A percentile compares a stretch with the other conserved stretches of the same genome.
Evolutionary conservation across 1,284 basidiomycete genomes (phyloP).

Genomic region (Athelia sp.): DNA sequence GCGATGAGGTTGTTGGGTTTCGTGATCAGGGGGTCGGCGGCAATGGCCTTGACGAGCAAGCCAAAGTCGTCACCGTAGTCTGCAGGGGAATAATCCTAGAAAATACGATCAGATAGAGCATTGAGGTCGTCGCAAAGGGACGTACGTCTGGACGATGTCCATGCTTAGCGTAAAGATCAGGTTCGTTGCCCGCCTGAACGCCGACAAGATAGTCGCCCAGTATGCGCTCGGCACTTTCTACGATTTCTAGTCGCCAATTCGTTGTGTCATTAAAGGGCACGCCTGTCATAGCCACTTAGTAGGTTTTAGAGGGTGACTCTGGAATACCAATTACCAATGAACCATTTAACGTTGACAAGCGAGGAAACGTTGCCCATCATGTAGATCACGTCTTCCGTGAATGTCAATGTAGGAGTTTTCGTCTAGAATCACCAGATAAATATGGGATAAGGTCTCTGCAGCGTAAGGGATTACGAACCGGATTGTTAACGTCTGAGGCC

Average conservation of each 20-base stretch:
- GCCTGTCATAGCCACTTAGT: slow-evolving; percentile 11
- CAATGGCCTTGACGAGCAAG: slow-evolving; percentile 30
- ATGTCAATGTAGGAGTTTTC: slow-evolving; percentile 36
- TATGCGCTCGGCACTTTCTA: slow-evolving; percentile 39
- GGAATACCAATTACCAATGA: slow-evolving; percentile 25
- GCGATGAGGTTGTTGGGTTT: slow-evolving; percentile 50
- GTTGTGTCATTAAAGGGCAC: slow-evolving; percentile 49
- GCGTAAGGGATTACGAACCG: not conserved
- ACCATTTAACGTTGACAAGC: slow-evolving; percentile 37
- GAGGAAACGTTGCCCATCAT: slow-evolving; percentile 35
- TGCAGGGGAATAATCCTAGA: slow-evolving; percentile 28
- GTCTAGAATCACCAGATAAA: slow-evolving; percentile 9
- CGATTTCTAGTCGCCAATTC: slow-evolving; percentile 51
- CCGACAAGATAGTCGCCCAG: slow-evolving; percentile 57
- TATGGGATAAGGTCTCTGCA: not conserved
- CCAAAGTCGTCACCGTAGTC: slow-evolving; percentile 44
- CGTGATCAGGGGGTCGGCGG: slow-evolving; percentile 35
- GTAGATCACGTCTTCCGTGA: slow-evolving; percentile 36
- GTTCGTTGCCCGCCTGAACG: slow-evolving; percentile 66
- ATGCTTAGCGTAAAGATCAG: slow-evolving; percentile 51
- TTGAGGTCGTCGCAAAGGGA: slow-evolving; percentile 10
- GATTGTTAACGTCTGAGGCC: not conserved
- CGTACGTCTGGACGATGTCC: slow-evolving; percentile 19
- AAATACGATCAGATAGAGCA: not conserved
- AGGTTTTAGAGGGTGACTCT: not conserved